phyloP scores from a whole-genome alignment of 768 basidiomycete genomes.

The Kwoniella dejecticola region DNA sequence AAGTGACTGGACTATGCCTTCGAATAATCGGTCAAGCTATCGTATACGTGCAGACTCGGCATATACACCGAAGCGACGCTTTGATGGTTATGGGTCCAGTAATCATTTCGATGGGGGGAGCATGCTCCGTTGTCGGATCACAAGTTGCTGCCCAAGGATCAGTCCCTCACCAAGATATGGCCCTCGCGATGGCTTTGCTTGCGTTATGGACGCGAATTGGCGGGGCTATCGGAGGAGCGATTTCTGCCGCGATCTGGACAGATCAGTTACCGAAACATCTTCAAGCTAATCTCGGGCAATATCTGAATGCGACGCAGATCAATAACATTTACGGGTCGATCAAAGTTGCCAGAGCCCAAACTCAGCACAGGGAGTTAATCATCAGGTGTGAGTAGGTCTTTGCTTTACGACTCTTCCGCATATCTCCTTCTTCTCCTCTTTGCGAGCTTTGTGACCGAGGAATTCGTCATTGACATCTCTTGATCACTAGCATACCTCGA shows the following conservation, averaged over 20 bases:
- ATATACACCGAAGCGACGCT: background rate
- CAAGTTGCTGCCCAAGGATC: slow-evolving; percentile 54
- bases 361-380: background rate
- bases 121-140: slow-evolving; percentile 39
- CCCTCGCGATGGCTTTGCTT: slow-evolving; percentile 49
- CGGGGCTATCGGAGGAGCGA: slow-evolving; percentile 52
- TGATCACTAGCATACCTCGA: slow-evolving; percentile 3
- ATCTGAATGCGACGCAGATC: slow-evolving; percentile 4
- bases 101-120: slow-evolving; percentile 37
- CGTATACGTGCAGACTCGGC: slow-evolving; percentile 15
- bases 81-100: slow-evolving; percentile 9
- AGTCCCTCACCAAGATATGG: slow-evolving; percentile 55
- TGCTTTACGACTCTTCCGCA: background rate
- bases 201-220: slow-evolving; percentile 56
- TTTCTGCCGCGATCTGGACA: slow-evolving; percentile 45
- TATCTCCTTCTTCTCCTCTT: background rate
- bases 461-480: background rate
- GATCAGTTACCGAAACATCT: slow-evolving; percentile 25
- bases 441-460: background rate
- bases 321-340: slow-evolving; percentile 8
- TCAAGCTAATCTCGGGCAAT: background rate
- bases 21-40: slow-evolving; percentile 43
- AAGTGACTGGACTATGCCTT: slow-evolving; percentile 42
- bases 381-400: background rate
- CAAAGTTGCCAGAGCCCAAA: background rate